Conservation (phyloP, 2,329 filamentous ascomycete genomes). For the Fusarium scirpi region DNA sequence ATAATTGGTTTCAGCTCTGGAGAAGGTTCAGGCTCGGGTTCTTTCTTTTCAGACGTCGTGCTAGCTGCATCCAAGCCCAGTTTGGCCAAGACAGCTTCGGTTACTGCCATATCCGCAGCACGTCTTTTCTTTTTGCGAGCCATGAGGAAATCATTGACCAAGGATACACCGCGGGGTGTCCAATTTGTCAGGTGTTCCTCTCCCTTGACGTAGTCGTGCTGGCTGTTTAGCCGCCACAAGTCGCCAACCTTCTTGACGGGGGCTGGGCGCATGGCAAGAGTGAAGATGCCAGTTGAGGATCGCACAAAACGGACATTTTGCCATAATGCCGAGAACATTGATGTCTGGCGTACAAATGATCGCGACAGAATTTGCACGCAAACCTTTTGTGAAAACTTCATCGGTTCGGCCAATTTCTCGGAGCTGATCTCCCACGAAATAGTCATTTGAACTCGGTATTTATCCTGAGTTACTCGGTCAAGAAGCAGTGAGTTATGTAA, state of each 20-base stretch:
- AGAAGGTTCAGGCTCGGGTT: conserved; percentile 53
- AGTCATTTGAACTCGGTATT: conserved; percentile 89
- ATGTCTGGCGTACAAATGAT: conserved; percentile 85
- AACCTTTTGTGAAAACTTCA: conserved; percentile 85
- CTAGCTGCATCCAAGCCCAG: conserved; percentile 63
- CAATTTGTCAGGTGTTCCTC: conserved; percentile 88
- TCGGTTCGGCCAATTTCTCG: conserved; percentile 84
- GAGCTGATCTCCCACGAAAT: conserved; percentile 89
- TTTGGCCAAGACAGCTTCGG: conserved; percentile 73
- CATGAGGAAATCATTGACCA: conserved; percentile 88
- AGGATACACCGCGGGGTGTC: conserved; percentile 88
- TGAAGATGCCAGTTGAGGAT: conserved; percentile 88
- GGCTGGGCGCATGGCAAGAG: conserved; percentile 84
- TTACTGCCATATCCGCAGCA: conserved; percentile 82
- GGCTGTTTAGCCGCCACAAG: conserved; percentile 95
- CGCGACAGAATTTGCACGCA: conserved; percentile 86
- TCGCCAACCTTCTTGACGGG: conserved; percentile 93
- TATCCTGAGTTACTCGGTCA: conserved; percentile 93
- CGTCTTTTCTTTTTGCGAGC: conserved; percentile 80
- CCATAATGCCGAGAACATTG: conserved; percentile 88
- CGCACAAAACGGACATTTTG: conserved; percentile 87
- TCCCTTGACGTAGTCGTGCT: conserved; percentile 95
- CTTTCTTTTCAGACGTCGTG: conserved; percentile 49
- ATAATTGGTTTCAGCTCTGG: conserved; percentile 57
- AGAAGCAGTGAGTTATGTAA: conserved; percentile 91